These are phyloP conservation scores for Kodamaea arcana DNA, from an alignment of 1,139 yeast genomes.

Conservation along the genomic window DNA sequence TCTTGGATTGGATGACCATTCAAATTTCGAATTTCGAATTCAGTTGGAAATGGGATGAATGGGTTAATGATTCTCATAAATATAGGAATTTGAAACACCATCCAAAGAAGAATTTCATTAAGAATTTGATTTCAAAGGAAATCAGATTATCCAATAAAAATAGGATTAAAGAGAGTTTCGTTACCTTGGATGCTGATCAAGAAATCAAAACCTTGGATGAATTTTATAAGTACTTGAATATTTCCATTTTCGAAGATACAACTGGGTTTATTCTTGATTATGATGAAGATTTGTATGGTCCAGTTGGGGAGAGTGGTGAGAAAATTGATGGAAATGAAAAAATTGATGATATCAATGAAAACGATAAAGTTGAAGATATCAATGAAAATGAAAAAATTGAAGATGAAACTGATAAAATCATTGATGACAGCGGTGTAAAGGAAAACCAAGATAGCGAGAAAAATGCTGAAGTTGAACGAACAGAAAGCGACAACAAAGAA, in stretches of 20 bases:
- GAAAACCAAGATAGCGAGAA: no score
- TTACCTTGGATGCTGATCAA: constrained; percentile 37
- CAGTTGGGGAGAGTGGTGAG: constrained; percentile 17
- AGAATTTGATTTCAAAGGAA: constrained; percentile 79
- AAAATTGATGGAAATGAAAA: no score
- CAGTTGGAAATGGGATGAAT: constrained; percentile 98
- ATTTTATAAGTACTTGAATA: constrained; percentile 60
- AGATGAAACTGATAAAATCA: no score
- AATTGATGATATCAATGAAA: no score
- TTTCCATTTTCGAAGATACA: constrained; percentile 29
- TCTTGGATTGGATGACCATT: constrained; percentile 88
- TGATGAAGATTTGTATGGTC: constrained; percentile 38
- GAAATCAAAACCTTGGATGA: constrained; percentile 42
- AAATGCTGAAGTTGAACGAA: constrained; percentile 9
- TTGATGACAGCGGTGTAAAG: no score
- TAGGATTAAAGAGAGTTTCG: constrained; percentile 71
- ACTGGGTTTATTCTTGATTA: constrained; percentile 28
- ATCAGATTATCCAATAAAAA: constrained; percentile 68
- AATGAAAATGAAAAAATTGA: no score
- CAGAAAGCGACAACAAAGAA: no score
- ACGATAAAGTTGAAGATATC: no score
- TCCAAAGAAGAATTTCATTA: constrained; percentile 72
- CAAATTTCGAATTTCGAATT: constrained; percentile 92
- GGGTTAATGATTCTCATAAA: constrained; percentile 59
- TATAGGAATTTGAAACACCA: constrained; percentile 45